These are phyloP conservation scores for Populus hybrid DNA, from an alignment of 441 rosid genomes.

Conservation along the genomic window DNA sequence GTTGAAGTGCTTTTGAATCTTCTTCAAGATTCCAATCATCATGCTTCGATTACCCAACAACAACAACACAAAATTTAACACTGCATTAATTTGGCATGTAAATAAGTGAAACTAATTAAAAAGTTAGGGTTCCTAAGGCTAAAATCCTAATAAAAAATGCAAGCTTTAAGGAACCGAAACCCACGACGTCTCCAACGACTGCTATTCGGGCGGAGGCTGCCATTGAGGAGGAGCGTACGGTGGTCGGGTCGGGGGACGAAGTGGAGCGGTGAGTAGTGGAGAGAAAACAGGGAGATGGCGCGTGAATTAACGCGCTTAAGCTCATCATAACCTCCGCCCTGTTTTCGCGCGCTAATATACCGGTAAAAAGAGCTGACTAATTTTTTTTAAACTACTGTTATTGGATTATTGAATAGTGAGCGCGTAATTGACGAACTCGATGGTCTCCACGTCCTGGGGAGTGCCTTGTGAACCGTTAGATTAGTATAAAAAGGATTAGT, in stretches of 20 bases:
- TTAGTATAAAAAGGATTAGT: too few relatives aligned
- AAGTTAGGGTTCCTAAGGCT: slow-evolving; percentile 16
- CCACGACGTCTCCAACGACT: slow-evolving; percentile 75
- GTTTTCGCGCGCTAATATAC: slow-evolving; percentile 12
- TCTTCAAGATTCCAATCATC: slow-evolving; percentile 73
- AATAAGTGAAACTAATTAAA: background rate
- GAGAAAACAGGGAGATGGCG: background rate
- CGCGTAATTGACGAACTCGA: too few relatives aligned
- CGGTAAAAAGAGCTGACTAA: background rate
- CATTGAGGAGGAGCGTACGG: slow-evolving; percentile 27
- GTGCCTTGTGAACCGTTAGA: too few relatives aligned
- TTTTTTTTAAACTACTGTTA: too few relatives aligned
- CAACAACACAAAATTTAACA: background rate
- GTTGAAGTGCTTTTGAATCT: slow-evolving; percentile 73
- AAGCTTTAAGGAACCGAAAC: slow-evolving; percentile 3
- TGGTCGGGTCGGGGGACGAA: background rate
- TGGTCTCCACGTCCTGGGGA: too few relatives aligned
- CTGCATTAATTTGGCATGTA: background rate
- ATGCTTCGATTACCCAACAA: slow-evolving; percentile 42
- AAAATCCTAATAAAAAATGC: background rate
- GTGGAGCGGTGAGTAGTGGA: background rate
- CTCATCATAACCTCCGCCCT: background rate
- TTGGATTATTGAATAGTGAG: too few relatives aligned
- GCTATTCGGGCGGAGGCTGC: slow-evolving; percentile 61
- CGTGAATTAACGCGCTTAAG: slow-evolving; percentile 18